Evolutionary conservation across 1,284 basidiomycete genomes (phyloP), one percentile per base, ranked within the genome.

Genomic region (Leccinum subfulvum): DNA sequence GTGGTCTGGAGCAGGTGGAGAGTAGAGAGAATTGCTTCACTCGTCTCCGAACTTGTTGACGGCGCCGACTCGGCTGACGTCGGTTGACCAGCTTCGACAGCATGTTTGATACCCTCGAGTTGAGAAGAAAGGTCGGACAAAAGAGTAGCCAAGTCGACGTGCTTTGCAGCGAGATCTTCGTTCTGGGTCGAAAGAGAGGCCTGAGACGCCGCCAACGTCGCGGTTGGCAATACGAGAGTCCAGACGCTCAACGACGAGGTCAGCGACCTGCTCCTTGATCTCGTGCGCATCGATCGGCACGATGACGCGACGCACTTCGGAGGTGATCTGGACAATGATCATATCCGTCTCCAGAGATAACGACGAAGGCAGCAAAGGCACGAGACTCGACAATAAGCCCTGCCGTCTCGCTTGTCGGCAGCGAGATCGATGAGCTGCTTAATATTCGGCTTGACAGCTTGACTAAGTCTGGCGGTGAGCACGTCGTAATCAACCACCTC

Each of bases 371-470:
- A 93, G 69, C 59, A 90, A 72, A 7, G 92, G 91, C 16, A 87
- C 64, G 49, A 94, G 82, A n/a, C 62, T 92, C 84, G 26, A 92
- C 84, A 64, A 94, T 94, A 56, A 94, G 82, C 9, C 82, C 81
- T 3, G 91, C 91, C 6, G 91, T 94, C 75, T 94, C 91, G 39
- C 89, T 94, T 94, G 72, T 94, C 91, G 0, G 90, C 91, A 18
- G 91, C 87, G 57, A 94, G 82, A 71, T 94, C 91, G 65, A 94
- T 93, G 64, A 94, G 84, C 68, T 94, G 91, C 3, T 88, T 84
- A 23, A 94, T 92, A 68, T 93, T 89, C 8, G 92, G 91, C 70
- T 93, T 93, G 69, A 94, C 91, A 1, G 91, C 89, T 73, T 93
- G 89, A 14, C 88, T 83, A 14, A 94, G 83, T 67, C 86, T 84